These are phyloP conservation scores for Penicillium sp. DNA, from an alignment of 2,329 filamentous ascomycete genomes.

Conservation along the genomic window DNA sequence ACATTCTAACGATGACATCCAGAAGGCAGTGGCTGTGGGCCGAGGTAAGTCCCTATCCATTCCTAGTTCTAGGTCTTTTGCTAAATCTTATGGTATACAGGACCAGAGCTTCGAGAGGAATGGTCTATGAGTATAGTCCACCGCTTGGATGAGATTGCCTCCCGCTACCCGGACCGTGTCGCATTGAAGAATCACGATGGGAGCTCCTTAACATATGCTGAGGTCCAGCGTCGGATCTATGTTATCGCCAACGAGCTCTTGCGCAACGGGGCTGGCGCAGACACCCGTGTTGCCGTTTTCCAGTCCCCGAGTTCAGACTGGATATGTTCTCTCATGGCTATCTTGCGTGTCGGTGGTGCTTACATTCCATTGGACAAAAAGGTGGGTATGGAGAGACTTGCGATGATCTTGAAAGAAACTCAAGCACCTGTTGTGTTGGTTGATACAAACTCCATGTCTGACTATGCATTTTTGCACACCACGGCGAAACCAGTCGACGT, in stretches of 20 bases:
- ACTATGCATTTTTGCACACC: conserved; percentile 4
- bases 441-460: conserved; percentile 6
- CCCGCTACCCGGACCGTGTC: conserved; percentile 11
- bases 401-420: conserved; percentile 19
- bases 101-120: conserved; percentile 18
- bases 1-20: conserved; percentile 13
- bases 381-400: conserved; percentile 24
- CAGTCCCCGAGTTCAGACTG: conserved; percentile 33
- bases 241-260: conserved; percentile 35
- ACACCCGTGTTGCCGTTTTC: conserved; percentile 41
- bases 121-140: conserved; percentile 39
- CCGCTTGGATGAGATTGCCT: conserved; percentile 37
- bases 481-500: conserved; percentile 7
- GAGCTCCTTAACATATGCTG: conserved; percentile 35
- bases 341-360: conserved; percentile 30
- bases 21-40: conserved; percentile 13
- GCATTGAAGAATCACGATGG: conserved; percentile 32
- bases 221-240: conserved; percentile 35
- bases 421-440: conserved; percentile 8
- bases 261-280: conserved; percentile 11
- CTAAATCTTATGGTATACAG: conserved; percentile 8
- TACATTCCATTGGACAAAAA: conserved; percentile 38
- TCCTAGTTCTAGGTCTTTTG: background rate
- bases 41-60: conserved; percentile 12
- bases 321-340: conserved; percentile 34